Evolutionary conservation across 805 yeast species (phyloP), one percentile per base, ranked within the genome.

Genomic region (Candida maesae): DNA sequence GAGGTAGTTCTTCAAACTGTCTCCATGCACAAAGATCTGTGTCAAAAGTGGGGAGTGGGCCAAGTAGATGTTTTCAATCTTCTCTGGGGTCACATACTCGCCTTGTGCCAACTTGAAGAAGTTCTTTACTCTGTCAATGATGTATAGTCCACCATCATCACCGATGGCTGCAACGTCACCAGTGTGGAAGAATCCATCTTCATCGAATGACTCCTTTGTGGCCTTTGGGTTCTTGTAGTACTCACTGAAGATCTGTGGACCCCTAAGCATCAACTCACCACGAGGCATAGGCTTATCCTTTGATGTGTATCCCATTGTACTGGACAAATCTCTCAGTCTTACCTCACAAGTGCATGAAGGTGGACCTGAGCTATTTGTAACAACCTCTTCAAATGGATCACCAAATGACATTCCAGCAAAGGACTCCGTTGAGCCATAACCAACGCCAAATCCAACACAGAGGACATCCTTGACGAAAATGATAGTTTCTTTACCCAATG

Each of bases 81-180:
- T 80, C 54, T 84, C 93, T 7, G 89, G 88, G 1, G 88, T 81
- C 39, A 84, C 74, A 57, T 81, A 84, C 55, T 84, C 91, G 52
- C 81, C 81, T 53, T 76, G 81, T 3, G 79, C 68, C 40, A 77
- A 58, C 51, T 84, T 84, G 70, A 82, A 84, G 66, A 84, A 83
- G 63, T 83, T 84, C 65, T 84, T 84, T 28, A 83, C 86, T 44
- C 93, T 70, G 56, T 84, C 91, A 54, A 84, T 71, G 45, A 84
- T 79, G 41, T 59, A 67, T 12, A 84, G 53, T 27, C 80, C 68
- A 11, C 89, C 86, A 3, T 64, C 56, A 1, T 42, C 35, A 44
- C 73, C 75, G 36, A 81, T 59, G 33, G 60, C 60, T 2, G 76
- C 86, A 49, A 82, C 70, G 56, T 82, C 89, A 33, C 87, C 86